Base-by-base conservation (phyloP, 1,284 basidiomycete species). In the Irpex rosettiformis region DNA sequence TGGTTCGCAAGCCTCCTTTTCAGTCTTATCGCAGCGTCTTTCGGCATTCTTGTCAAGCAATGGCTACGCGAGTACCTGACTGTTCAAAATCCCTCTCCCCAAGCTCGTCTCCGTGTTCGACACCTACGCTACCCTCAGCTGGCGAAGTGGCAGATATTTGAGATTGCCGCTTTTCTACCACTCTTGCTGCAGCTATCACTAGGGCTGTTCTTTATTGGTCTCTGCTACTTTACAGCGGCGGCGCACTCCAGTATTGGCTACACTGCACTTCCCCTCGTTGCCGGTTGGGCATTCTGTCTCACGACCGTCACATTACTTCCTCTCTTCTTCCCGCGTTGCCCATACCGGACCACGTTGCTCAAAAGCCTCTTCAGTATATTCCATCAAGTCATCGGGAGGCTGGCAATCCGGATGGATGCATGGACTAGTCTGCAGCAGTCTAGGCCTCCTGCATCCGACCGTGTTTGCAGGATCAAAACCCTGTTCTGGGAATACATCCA, bases 1-100 rank as follows among this genome's bases (percentile, higher is more conserved):
- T 62, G 61, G 61, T 60, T 58, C 47, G n/a, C 54, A 18, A 58
- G 56, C 28, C 54, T 62, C 21, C 10, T 58, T 18, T 28, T 62
- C 16, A 53, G 33, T 25, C 45, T 63, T 7, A 28, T 45, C 10
- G 21, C 54, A 11, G 62, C 62, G 4, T 45, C 47, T 5, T 54
- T 58, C 43, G 52, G 57, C 18, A 58, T 58, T 24, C 57, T 58
- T 6, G 57, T 51, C 27, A 58, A 58, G 25, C 57, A 58, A 29
- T 58, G 57, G 57, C 24, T 58, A 13, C 30, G 57, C 3, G 57
- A 58, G 25, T 58, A 54, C 28, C 11, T 54, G 18, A 22, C 43
- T 18, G 48, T 53, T 16, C 49, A 58, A 33, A 25, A 25, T 40
- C 30, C 25, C 37, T 29, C 29, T 16, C 43, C 43, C 18, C 51